phyloP scores from a whole-genome alignment of 179 eudicot genomes.

The Silene vulgaris region DNA sequence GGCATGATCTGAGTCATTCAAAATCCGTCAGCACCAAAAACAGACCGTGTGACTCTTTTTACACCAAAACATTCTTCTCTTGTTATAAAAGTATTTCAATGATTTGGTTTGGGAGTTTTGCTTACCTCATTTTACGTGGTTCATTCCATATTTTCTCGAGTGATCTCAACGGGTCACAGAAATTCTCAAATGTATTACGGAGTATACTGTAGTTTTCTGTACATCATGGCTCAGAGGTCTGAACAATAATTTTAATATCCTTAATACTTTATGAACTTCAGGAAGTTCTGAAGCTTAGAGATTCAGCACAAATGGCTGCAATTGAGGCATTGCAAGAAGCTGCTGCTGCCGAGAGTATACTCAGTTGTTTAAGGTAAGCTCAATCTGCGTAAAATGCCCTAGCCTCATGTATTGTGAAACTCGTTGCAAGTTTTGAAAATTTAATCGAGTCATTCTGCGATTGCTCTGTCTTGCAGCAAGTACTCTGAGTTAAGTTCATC shows the following conservation, averaged over 20 bases:
- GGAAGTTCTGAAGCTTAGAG: constrained; percentile 75
- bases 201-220: neutral
- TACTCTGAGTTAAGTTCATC: constrained; percentile 58
- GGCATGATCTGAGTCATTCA: neutral
- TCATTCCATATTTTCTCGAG: neutral
- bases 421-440: neutral
- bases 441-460: neutral
- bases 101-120: neutral
- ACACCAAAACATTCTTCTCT: no score
- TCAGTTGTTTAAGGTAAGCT: constrained; percentile 67
- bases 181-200: neutral
- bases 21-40: neutral
- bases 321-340: constrained; percentile 89
- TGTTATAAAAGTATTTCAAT: neutral
- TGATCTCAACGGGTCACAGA: neutral
- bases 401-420: neutral
- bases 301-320: constrained; percentile 75
- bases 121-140: neutral
- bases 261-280: constrained; percentile 19
- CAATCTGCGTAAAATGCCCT: no score
- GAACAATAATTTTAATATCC: neutral
- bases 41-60: neutral
- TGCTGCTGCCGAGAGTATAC: constrained; percentile 70
- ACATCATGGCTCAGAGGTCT: neutral
- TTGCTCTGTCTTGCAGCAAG: constrained; percentile 43